Evolutionary conservation across 164 flowering plant species (phyloP).

Genomic region (Paratinospora sagittata): DNA sequence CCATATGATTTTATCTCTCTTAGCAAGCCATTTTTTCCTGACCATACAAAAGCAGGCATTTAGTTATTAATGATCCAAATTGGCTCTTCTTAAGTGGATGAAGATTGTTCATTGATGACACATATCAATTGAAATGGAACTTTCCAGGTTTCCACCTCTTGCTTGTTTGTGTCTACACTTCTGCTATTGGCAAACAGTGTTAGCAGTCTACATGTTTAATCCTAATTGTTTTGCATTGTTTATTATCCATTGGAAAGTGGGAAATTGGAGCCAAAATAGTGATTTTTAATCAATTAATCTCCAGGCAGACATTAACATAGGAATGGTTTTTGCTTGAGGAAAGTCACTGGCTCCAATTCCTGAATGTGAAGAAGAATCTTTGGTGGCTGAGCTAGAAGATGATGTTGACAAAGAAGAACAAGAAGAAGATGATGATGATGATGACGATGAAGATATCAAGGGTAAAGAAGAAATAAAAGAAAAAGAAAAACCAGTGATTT

Average conservation of each 20-base stretch:
- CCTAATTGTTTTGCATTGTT: background rate
- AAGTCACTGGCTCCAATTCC: constrained; percentile 94
- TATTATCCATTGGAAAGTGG: background rate
- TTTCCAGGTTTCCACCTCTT: background rate
- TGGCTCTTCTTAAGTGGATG: no score
- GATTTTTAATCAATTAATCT: constrained; percentile 8
- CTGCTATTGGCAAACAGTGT: background rate
- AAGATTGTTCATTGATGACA: background rate
- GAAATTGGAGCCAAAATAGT: constrained; percentile 1
- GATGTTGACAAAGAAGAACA: constrained; percentile 17
- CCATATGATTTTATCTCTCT: background rate
- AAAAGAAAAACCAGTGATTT: constrained; percentile 23
- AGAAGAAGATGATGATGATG: constrained; percentile 12
- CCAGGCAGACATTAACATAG: constrained; percentile 10
- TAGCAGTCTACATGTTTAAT: background rate
- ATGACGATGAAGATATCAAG: constrained; percentile 4
- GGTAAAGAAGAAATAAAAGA: constrained; percentile 25
- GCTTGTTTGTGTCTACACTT: background rate
- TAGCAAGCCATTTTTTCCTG: background rate
- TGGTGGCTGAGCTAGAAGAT: constrained; percentile 42
- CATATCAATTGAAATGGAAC: background rate
- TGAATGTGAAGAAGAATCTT: constrained; percentile 55
- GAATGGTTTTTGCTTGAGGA: constrained; percentile 35
- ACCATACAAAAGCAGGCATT: background rate
- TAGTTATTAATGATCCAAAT: background rate